Conservation (phyloP, 2,329 filamentous ascomycete genomes). For the Alternaria tenuissima region DNA sequence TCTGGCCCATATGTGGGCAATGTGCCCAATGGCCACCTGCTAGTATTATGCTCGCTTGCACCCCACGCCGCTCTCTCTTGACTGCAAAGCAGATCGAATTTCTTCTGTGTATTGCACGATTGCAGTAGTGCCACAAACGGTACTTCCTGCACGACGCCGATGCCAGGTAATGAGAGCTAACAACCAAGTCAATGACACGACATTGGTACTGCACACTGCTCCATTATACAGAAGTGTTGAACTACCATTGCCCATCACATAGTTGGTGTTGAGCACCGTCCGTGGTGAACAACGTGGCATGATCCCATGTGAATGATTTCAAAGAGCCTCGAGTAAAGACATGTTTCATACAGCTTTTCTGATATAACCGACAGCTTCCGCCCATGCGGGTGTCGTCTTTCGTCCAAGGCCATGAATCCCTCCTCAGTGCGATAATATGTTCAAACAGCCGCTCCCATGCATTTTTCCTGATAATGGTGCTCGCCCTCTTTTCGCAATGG, state of each 20-base stretch:
- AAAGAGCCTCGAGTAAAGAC: neutral
- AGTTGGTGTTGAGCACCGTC: neutral
- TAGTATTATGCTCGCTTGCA: neutral
- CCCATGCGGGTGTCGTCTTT: neutral
- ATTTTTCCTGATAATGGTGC: neutral
- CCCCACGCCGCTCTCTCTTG: neutral
- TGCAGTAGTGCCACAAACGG: neutral
- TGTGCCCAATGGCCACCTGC: neutral
- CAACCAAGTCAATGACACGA: neutral
- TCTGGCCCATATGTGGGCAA: neutral
- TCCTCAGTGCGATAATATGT: neutral
- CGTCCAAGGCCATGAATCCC: neutral
- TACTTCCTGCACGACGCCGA: neutral
- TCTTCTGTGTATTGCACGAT: neutral
- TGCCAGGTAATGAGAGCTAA: neutral
- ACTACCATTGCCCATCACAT: neutral
- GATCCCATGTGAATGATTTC: neutral
- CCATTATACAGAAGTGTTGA: neutral
- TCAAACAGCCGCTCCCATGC: conserved; percentile 20
- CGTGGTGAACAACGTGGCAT: neutral
- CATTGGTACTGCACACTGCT: neutral
- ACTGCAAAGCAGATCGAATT: neutral
- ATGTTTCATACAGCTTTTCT: neutral
- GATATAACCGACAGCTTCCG: neutral
- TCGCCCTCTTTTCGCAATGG: neutral